Conservation (phyloP, 768 basidiomycete species). For the Amanita molliuscula region DNA sequence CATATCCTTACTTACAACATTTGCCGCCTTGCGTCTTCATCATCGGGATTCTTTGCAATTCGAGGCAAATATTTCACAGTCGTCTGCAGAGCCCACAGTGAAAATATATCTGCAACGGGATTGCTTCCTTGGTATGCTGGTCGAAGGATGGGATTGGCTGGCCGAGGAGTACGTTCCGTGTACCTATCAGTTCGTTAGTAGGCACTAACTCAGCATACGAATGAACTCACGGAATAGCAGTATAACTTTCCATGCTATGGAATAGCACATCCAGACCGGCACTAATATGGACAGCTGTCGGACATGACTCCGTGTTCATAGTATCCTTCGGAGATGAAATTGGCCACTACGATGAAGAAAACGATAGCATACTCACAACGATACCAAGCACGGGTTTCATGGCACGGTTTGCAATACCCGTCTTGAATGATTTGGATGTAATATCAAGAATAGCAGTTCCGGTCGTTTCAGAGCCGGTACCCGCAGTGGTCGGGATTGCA, state of each 20-base stretch:
- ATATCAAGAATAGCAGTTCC: conserved; percentile 93
- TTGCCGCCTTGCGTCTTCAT: conserved; percentile 76
- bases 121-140: conserved; percentile 94
- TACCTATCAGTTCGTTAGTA: conserved; percentile 38
- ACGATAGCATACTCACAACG: conserved; percentile 30
- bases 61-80: conserved; percentile 85
- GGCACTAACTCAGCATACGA: not conserved
- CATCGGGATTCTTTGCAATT: conserved; percentile 67
- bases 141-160: conserved; percentile 79
- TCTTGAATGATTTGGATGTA: conserved; percentile 89
- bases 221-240: conserved; percentile 72
- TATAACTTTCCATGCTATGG: conserved; percentile 92
- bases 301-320: conserved; percentile 84
- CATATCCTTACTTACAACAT: conserved; percentile 60
- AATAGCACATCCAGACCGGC: conserved; percentile 94
- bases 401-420: conserved; percentile 88
- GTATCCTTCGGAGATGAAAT: conserved; percentile 42
- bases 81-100: conserved; percentile 84
- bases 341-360: not conserved
- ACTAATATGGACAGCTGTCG: conserved; percentile 87
- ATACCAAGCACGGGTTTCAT: conserved; percentile 85
- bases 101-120: conserved; percentile 93
- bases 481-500: conserved; percentile 65
- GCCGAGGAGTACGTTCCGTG: conserved; percentile 79
- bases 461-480: conserved; percentile 92